Base-by-base conservation (phyloP, 129 eudicot species). In the Arctium minus region DNA sequence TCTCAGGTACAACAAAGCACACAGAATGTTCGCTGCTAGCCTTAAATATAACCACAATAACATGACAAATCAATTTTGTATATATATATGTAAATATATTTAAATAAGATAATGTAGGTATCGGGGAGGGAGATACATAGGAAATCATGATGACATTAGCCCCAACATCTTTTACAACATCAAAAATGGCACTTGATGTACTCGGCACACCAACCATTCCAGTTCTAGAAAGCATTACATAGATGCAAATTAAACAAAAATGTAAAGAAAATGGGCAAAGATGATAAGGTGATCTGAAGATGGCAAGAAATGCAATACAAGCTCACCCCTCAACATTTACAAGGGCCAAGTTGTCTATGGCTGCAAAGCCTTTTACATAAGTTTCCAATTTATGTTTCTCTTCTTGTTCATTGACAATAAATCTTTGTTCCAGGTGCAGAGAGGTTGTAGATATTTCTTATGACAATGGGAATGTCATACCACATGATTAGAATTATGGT, bases 191-290 rank as follows among this genome's bases (percentile, higher is more conserved):
- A 88, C 97, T 93, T 40, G 99, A 94, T 81, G 99, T 96, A 84
- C 99, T 98, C 75, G 99, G 99, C 77, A 96, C 99, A 86, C 99
- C 99, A 75, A 97, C 97, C 99, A 96, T 93, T 77, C 99, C 99
- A 88, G 98, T 96, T 85, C 99, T 96, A 74, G 18, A 80, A 80
- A 83, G 53, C 80, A 82, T 80, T 81, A 72, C 81, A 83, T 50
- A 76, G 56, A 70, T 35, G 68, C 78, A 79, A 74, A 72, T 85
- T 53, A 77, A 35, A 80, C 64, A 72, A 80, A 39, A 48, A 27
- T 42, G 50, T 56, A 64, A 73, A 82, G 9, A 42, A 67, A 42
- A 40, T 15, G 37, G 38, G 72, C 32, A 60, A 39, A 70, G 27
- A 9, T 0, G 33, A 40, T 71, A 84, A 50, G 31, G 65, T 64